A percentile compares a stretch with the other conserved stretches of the same genome.
Conservation (phyloP, 1,284 basidiomycete genomes). For the Cystobasidiaceae sp. region DNA sequence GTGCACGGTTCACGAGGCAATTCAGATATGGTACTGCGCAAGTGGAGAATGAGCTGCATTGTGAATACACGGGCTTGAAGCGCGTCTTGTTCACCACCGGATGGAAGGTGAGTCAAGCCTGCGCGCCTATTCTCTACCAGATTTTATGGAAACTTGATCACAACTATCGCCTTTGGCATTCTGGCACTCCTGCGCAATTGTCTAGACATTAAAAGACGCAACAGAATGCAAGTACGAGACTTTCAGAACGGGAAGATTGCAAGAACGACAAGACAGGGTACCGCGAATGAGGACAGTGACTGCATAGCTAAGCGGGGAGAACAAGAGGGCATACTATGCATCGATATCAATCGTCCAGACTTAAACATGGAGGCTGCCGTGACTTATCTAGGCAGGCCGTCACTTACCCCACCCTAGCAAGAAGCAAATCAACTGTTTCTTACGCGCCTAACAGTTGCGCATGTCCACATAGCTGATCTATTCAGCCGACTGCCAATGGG, state of each 20-base stretch:
- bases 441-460: too few relatives aligned
- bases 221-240: constrained; percentile 1
- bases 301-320: too few relatives aligned
- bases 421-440: too few relatives aligned
- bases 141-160: not conserved
- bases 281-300: too few relatives aligned
- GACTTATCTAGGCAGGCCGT: too few relatives aligned
- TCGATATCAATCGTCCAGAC: too few relatives aligned
- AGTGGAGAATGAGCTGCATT: constrained; percentile 4
- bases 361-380: too few relatives aligned
- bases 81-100: not conserved
- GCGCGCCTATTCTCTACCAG: not conserved
- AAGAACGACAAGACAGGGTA: not conserved
- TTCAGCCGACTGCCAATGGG: too few relatives aligned
- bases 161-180: not conserved
- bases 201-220: constrained; percentile 1
- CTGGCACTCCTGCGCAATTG: not conserved
- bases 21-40: constrained; percentile 6
- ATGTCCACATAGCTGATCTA: too few relatives aligned
- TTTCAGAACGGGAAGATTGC: constrained; percentile 5
- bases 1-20: not conserved
- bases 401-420: too few relatives aligned
- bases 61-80: not conserved
- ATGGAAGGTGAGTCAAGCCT: not conserved
- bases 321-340: too few relatives aligned